Conservation (phyloP, 108 stramenopile genomes). For the Skeletonema grethae region DNA sequence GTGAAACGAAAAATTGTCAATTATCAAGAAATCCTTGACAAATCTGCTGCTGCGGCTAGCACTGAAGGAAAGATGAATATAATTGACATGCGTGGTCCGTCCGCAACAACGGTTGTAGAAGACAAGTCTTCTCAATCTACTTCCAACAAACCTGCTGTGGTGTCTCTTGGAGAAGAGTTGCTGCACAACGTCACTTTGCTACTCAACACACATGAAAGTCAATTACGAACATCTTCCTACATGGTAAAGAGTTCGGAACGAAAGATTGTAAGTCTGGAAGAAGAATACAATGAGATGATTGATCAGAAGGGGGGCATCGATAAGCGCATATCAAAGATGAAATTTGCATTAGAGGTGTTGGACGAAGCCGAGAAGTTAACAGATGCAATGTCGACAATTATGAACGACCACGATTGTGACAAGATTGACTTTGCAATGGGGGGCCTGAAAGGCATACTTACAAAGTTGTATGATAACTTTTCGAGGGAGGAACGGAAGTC, state of each 20-base stretch:
- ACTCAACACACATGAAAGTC: conserved; percentile 75
- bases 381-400: conserved; percentile 5
- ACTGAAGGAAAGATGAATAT: conserved; percentile 47
- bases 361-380: conserved; percentile 54
- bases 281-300: conserved; percentile 54
- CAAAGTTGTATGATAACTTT: conserved; percentile 39
- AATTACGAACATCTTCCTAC: conserved; percentile 68
- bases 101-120: background rate
- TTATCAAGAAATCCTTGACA: conserved; percentile 64
- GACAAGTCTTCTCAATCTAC: background rate
- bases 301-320: conserved; percentile 32
- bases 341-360: conserved; percentile 45
- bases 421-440: conserved; percentile 30
- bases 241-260: conserved; percentile 52
- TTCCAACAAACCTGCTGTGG: conserved; percentile 7
- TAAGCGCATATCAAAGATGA: conserved; percentile 55
- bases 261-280: conserved; percentile 58
- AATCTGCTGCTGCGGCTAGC: conserved; percentile 1
- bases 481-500: conserved; percentile 55
- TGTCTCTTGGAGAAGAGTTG: conserved; percentile 78
- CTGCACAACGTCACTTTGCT: conserved; percentile 83
- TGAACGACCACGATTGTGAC: conserved; percentile 7
- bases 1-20: conserved; percentile 57
- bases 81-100: conserved; percentile 84
- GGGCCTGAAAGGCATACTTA: conserved; percentile 17